A percentile compares a stretch with the other conserved stretches of the same genome.
Conservation (phyloP, 495 filamentous ascomycete species). For the Hypoxylon subgilvum region DNA sequence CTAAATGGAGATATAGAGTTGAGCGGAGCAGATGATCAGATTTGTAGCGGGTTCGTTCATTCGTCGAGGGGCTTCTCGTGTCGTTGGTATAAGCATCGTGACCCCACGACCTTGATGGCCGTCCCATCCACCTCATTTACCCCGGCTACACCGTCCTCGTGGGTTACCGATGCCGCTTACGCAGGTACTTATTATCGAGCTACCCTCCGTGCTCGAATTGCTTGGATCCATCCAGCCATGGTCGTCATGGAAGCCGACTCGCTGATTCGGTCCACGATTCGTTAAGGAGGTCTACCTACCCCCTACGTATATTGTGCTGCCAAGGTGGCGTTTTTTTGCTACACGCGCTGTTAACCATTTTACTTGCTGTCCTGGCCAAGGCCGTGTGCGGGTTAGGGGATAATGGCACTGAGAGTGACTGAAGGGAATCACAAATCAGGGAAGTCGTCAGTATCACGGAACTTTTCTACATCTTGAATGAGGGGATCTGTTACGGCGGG, state of each 20-base stretch:
- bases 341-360: too few species aligned
- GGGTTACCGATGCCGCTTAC: constrained; percentile 17
- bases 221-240: too few species aligned
- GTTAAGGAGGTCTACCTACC: too few species aligned
- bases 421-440: background rate
- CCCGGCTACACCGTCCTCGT: constrained; percentile 26
- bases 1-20: constrained; percentile 23
- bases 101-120: constrained; percentile 44
- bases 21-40: constrained; percentile 7
- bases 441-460: background rate
- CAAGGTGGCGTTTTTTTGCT: too few species aligned
- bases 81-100: constrained; percentile 31
- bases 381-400: constrained; percentile 17
- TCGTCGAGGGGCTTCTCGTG: constrained; percentile 15
- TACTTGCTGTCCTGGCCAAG: too few species aligned
- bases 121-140: too few species aligned
- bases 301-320: constrained; percentile 75
- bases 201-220: background rate
- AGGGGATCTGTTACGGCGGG: background rate
- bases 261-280: constrained; percentile 51
- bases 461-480: too few species aligned
- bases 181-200: constrained; percentile 23
- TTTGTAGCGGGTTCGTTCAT: constrained; percentile 12
- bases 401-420: too few species aligned
- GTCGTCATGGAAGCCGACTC: constrained; percentile 54